Evolutionary conservation across 768 basidiomycete species (phyloP).

Genomic region (Serendipita sp.): DNA sequence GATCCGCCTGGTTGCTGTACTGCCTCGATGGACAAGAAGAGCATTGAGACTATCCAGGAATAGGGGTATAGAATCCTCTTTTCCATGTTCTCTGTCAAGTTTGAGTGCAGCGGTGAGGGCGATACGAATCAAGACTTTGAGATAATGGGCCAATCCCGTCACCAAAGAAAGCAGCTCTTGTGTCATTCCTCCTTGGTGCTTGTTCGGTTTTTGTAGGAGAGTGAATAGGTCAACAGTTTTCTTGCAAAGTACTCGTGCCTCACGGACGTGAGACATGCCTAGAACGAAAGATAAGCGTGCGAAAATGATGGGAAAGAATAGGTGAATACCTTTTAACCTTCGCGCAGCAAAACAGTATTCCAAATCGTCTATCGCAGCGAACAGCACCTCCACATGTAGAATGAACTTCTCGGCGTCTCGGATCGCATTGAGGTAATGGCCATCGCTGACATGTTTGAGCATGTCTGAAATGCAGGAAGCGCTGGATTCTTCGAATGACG

Average conservation of each 20-base stretch:
- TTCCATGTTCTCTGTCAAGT: constrained; percentile 78
- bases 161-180: constrained; percentile 94
- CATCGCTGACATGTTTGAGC: constrained; percentile 92
- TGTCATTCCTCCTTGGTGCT: constrained; percentile 87
- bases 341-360: constrained; percentile 72
- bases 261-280: constrained; percentile 98
- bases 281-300: background rate
- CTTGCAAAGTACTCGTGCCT: constrained; percentile 95
- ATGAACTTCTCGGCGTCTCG: constrained; percentile 99
- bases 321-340: constrained; percentile 72
- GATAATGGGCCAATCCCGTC: constrained; percentile 96
- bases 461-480: constrained; percentile 99
- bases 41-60: constrained; percentile 90
- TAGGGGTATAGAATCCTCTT: constrained; percentile 66
- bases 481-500: constrained; percentile 97
- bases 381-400: constrained; percentile 92
- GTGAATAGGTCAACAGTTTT: constrained; percentile 99
- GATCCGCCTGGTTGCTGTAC: constrained; percentile 59
- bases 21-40: constrained; percentile 72
- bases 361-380: constrained; percentile 92
- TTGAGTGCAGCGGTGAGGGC: constrained; percentile 91
- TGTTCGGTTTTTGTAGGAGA: constrained; percentile 65
- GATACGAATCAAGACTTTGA: constrained; percentile 98
- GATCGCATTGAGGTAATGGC: constrained; percentile 91
- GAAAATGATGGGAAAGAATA: background rate